phyloP scores from a whole-genome alignment of 345 rosid genomes.

The Odontarrhena argentea region DNA sequence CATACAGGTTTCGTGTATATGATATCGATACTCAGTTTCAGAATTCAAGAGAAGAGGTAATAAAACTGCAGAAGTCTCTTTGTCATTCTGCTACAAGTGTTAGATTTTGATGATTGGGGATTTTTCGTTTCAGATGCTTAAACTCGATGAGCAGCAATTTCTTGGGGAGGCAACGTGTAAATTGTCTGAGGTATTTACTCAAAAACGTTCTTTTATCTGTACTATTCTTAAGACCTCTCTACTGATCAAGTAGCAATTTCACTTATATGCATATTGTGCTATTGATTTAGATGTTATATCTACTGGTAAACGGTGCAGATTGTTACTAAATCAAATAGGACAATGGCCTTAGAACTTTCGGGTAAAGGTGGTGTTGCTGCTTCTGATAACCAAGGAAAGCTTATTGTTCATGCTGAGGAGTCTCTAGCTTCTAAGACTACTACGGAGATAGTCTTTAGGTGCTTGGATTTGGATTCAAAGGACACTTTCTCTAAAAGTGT shows the following conservation, averaged over 20 bases:
- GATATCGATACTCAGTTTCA: slow-evolving; percentile 85
- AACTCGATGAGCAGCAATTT: slow-evolving; percentile 70
- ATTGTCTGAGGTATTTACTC: slow-evolving; percentile 55
- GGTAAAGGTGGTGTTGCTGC: slow-evolving; percentile 53
- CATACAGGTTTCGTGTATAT: slow-evolving; percentile 65
- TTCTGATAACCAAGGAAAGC: slow-evolving; percentile 55
- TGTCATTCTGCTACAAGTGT: neutral
- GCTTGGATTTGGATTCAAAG: slow-evolving; percentile 75
- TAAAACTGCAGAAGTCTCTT: neutral
- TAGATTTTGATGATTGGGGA: neutral
- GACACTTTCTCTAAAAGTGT: slow-evolving; percentile 87
- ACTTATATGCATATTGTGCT: neutral
- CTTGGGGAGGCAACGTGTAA: slow-evolving; percentile 77
- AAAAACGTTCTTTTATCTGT: neutral
- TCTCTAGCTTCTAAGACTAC: slow-evolving; percentile 69
- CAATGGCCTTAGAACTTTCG: slow-evolving; percentile 59
- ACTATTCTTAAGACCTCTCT: neutral
- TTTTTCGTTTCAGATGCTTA: slow-evolving; percentile 52
- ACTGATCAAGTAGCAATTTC: slow-evolving; percentile 15
- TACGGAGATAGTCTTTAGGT: slow-evolving; percentile 70
- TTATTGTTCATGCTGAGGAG: slow-evolving; percentile 85
- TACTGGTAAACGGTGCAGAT: slow-evolving; percentile 50
- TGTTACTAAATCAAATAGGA: slow-evolving; percentile 58
- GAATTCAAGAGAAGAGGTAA: slow-evolving; percentile 71
- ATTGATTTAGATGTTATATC: slow-evolving; percentile 6